Percentiles rank a stretch among this genome's conserved stretches.
These are phyloP conservation scores for Aspergillus campestris DNA, from an alignment of 495 filamentous ascomycete genomes.

Conservation along the genomic window DNA sequence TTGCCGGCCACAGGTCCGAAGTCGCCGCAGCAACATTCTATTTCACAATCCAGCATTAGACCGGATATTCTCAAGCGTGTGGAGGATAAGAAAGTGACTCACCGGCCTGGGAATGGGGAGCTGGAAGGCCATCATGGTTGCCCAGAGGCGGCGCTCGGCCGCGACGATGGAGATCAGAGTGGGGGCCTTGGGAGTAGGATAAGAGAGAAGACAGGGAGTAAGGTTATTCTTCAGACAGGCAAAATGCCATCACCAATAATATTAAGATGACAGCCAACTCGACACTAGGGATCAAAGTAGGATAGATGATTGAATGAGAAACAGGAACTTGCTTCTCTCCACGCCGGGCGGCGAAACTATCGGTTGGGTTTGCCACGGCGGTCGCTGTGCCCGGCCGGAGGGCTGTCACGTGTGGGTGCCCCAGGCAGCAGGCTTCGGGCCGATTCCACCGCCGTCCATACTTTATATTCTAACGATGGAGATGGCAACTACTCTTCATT, in stretches of 20 bases:
- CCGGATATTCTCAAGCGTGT: no score
- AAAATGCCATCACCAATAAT: constrained; percentile 22
- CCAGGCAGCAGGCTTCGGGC: no score
- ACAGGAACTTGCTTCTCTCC: neutral
- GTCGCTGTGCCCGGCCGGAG: constrained; percentile 15
- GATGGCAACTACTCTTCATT: no score
- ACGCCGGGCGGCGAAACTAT: no score
- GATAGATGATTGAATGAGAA: constrained; percentile 8
- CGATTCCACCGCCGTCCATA: no score
- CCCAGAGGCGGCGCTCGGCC: constrained; percentile 37
- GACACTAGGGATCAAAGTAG: neutral
- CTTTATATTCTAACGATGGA: no score
- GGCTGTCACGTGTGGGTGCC: neutral
- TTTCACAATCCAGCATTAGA: neutral
- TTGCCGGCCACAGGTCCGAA: constrained; percentile 37
- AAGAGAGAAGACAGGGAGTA: constrained; percentile 3
- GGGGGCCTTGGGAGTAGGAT: neutral
- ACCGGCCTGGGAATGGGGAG: constrained; percentile 32
- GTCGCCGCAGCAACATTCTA: constrained; percentile 33
- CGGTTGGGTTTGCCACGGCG: constrained; percentile 18
- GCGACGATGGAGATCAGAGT: constrained; percentile 14
- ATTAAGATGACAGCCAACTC: constrained; percentile 2
- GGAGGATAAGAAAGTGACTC: constrained; percentile 6
- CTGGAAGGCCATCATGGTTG: constrained; percentile 42
- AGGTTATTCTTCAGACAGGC: constrained; percentile 8